Evolutionary conservation across 2,329 filamentous ascomycete species (phyloP).

Genomic region (Talaromyces funiculosus): DNA sequence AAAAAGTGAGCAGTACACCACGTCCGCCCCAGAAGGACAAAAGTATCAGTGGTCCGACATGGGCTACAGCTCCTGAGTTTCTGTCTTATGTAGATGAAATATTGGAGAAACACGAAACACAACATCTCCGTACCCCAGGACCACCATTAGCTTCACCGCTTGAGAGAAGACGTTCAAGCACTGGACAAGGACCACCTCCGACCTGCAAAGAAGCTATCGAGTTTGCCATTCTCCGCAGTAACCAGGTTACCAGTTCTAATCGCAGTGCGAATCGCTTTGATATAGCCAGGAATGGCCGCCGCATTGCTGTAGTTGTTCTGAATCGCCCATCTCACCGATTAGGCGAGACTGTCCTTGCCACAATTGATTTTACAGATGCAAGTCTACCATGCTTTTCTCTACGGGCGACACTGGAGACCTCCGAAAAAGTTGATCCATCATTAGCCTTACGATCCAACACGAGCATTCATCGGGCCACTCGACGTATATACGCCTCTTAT

Average conservation of each 20-base stretch:
- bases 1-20: constrained; percentile 40
- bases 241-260: constrained; percentile 59
- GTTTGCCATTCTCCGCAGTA: constrained; percentile 78
- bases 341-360: constrained; percentile 78
- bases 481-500: constrained; percentile 69
- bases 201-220: constrained; percentile 82
- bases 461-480: constrained; percentile 79
- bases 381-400: constrained; percentile 81
- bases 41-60: constrained; percentile 40
- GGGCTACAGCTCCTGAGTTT: constrained; percentile 57
- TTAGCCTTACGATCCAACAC: constrained; percentile 79
- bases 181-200: constrained; percentile 46
- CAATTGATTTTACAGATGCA: constrained; percentile 73
- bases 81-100: constrained; percentile 72
- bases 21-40: constrained; percentile 37
- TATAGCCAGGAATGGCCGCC: constrained; percentile 83
- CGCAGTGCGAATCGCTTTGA: constrained; percentile 91
- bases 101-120: constrained; percentile 42
- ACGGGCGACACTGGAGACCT: constrained; percentile 76
- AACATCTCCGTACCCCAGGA: constrained; percentile 50
- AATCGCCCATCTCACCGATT: constrained; percentile 82
- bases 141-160: constrained; percentile 68
- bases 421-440: constrained; percentile 72
- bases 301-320: constrained; percentile 85
- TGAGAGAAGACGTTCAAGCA: constrained; percentile 52